These are phyloP conservation scores for Kondoa subrosea DNA, from an alignment of 768 basidiomycete species.

Conservation along the genomic window DNA sequence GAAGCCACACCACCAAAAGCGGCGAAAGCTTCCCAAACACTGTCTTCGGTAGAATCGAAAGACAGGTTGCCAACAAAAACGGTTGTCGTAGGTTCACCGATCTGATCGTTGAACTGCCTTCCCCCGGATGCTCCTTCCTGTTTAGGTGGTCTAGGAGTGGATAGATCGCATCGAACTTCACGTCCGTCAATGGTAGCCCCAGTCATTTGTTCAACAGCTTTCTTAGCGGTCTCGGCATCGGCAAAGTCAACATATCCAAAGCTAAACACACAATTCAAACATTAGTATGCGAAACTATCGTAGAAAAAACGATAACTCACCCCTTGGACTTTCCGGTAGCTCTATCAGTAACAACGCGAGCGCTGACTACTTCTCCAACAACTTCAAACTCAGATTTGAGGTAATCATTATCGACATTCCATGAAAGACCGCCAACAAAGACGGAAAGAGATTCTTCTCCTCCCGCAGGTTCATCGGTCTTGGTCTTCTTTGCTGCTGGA, in stretches of 20 bases:
- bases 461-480: slow-evolving; percentile 46
- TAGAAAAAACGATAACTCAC: neutral
- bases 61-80: slow-evolving; percentile 86
- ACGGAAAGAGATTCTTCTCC: slow-evolving; percentile 42
- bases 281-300: too few relatives aligned
- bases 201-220: slow-evolving; percentile 54
- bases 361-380: slow-evolving; percentile 77
- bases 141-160: slow-evolving; percentile 32
- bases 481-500: slow-evolving; percentile 56
- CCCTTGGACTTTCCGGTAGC: slow-evolving; percentile 35
- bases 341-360: slow-evolving; percentile 52
- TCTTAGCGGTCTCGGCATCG: slow-evolving; percentile 37
- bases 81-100: slow-evolving; percentile 45
- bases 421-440: slow-evolving; percentile 83
- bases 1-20: slow-evolving; percentile 85
- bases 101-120: slow-evolving; percentile 50
- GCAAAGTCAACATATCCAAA: slow-evolving; percentile 37
- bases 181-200: slow-evolving; percentile 88
- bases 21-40: slow-evolving; percentile 74
- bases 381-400: slow-evolving; percentile 73
- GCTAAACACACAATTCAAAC: slow-evolving; percentile 14
- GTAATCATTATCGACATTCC: slow-evolving; percentile 94
- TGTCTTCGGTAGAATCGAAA: slow-evolving; percentile 63
- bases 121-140: slow-evolving; percentile 42
- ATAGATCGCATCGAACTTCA: slow-evolving; percentile 35